Base-by-base conservation (phyloP, 75 land plant species). In the Picea glauca region DNA sequence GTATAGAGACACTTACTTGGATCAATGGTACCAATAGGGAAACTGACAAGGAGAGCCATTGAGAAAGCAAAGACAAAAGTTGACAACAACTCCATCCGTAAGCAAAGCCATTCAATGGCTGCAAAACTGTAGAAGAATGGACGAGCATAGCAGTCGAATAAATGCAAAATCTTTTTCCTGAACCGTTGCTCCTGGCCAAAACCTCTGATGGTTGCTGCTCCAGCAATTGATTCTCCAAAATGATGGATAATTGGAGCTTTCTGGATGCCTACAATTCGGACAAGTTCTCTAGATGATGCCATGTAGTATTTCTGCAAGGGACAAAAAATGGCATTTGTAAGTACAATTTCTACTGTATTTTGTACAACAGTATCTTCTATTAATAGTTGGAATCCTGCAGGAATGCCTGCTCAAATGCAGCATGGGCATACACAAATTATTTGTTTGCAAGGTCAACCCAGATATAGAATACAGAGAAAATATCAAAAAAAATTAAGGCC, bases 101-200 rank as follows among this genome's bases (percentile, higher is more conserved):
- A 88, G 85, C 98, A 91, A 58, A 98, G 93, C 99, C 99, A 98
- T 83, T 98, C 98, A 79, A 95, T 93, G 62, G 98, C 92, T 74
- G 99, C 93, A 63, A 92, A 76, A 75, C 90, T 92, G 81, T 83
- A 84, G 82, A 98, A 98, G 82, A 82, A 90, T 50, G 99, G 96
- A 5, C 98, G 90, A 20, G 88, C 82, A 84, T 93, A 98, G 65
- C 88, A 83, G 83, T 98, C 99, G 81, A 86, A 93, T 46, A 98
- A 91, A 80, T 89, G 75, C 58, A 98, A 83, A 78, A 90, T 98
- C 58, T 88, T 91, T 80, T 93, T 92, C 88, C 91, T 88, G 65
- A 92, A 98, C 33, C 98, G 84, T 76, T 93, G 84, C 60, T 98
- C 93, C 84, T 95, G 99, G 21, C 91, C 89, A 88, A 98, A 98